These are phyloP conservation scores for Colletotrichum sp. DNA, from an alignment of 2,329 filamentous ascomycete species.

Conservation along the genomic window DNA sequence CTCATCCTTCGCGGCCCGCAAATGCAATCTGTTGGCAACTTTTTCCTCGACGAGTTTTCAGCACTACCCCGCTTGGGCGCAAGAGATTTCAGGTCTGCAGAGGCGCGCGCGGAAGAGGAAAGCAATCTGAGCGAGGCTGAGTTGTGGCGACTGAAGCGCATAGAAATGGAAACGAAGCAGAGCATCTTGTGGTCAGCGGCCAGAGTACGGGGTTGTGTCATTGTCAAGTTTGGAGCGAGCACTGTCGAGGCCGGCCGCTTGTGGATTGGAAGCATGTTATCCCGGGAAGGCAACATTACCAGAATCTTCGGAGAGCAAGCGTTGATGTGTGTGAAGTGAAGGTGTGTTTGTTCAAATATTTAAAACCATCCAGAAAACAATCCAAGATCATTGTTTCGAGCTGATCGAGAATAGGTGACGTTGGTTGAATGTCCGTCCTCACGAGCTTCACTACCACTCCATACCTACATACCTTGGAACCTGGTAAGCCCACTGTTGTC, in stretches of 20 bases:
- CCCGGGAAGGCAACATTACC: conserved; percentile 74
- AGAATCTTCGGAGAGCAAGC: conserved; percentile 80
- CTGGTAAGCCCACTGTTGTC: background rate
- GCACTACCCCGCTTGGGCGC: conserved; percentile 81
- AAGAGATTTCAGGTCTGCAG: conserved; percentile 72
- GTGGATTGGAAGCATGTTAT: conserved; percentile 81
- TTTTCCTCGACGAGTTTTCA: conserved; percentile 81
- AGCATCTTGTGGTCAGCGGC: conserved; percentile 84
- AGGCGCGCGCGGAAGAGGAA: conserved; percentile 45
- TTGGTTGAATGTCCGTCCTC: background rate
- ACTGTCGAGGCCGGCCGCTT: conserved; percentile 80
- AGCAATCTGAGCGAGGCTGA: conserved; percentile 45
- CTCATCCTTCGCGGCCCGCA: conserved; percentile 79
- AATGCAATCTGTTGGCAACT: conserved; percentile 69
- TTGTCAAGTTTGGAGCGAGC: conserved; percentile 88
- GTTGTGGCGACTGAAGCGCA: conserved; percentile 59
- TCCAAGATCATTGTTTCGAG: background rate
- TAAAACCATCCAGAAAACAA: conserved; percentile 12
- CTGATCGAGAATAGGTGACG: background rate
- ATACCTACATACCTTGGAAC: background rate
- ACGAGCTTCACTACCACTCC: background rate
- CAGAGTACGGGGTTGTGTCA: conserved; percentile 78
- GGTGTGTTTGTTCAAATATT: background rate
- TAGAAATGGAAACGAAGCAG: conserved; percentile 61
- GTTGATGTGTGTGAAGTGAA: conserved; percentile 68